Base-by-base conservation (phyloP, 2,329 filamentous ascomycete species). In the Pseudogymnoascus sp. region DNA sequence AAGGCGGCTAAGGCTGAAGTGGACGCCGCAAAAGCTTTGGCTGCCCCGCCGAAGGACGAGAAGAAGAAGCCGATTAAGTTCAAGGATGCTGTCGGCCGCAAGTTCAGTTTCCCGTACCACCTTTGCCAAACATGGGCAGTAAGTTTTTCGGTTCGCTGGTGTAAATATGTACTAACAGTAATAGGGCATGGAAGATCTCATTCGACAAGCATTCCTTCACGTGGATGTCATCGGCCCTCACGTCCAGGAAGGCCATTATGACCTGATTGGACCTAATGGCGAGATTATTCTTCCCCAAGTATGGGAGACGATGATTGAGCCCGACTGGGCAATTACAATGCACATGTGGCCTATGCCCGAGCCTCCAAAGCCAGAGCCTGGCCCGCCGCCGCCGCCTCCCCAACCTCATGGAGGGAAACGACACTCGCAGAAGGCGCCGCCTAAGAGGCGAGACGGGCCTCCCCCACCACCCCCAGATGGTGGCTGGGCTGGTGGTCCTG, bases 71-170 rank as follows among this genome's bases (percentile, higher is more conserved):
- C 90, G 2, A 90, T 96, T 73, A 88, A 88, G 68, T 96, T 96
- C 78, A 96, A 96, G 76, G 93, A 97, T 73, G 92, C 92, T 0
- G 86, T 97, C 14, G 90, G 91, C 33, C 84, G 93, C 67, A 96
- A 96, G 75, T 97, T 96, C 74, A 95, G 86, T 75, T 96, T 97
- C 71, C 93, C 93, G 1, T 96, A 88, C 76, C 85, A 93, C 66
- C 75, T 96, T 31, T 96, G 92, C 75, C 85, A 87, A 70, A 95
- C 88, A 2, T 96, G 91, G 91, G 79, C 81, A 78, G 90, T 93
- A 84, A 73, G 85, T 82, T 28, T 16, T 14, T 41, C 6, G 59
- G 28, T 58, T 37, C 28, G 35, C 12, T 55, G 41, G 40, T 21
- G 9, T 40, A 21, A n/a, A 60, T 66, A 35, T 68, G 76, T 67